Evolutionary conservation across 2,329 filamentous ascomycete genomes (phyloP).

Genomic region (Pseudovirgaria hyperparasitica): DNA sequence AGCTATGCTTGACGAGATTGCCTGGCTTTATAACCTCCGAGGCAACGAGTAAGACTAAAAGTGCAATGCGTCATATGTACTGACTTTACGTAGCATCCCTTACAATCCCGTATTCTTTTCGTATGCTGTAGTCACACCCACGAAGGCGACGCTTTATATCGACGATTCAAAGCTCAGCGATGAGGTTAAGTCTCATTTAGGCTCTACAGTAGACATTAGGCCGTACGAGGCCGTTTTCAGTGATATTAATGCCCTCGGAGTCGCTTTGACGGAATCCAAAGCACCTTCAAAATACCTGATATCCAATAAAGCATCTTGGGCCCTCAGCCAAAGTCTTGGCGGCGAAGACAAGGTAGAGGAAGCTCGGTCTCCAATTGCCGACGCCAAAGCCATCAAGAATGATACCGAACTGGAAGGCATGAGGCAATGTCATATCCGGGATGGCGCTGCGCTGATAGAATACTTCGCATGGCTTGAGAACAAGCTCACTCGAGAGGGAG

Average conservation of each 20-base stretch:
- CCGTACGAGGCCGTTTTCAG: constrained; percentile 74
- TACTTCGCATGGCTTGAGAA: constrained; percentile 97
- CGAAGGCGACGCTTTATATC: constrained; percentile 66
- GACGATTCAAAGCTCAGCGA: constrained; percentile 64
- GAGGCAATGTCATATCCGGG: constrained; percentile 84
- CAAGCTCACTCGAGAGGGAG: constrained; percentile 62
- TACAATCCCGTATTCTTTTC: constrained; percentile 99
- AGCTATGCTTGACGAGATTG: constrained; percentile 87
- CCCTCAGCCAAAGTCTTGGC: constrained; percentile 71
- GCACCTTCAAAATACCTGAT: constrained; percentile 58
- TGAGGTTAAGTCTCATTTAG: constrained; percentile 57
- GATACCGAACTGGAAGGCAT: constrained; percentile 81
- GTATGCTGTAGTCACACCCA: constrained; percentile 77
- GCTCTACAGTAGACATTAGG: constrained; percentile 56
- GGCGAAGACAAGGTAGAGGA: constrained; percentile 80
- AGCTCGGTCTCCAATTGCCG: constrained; percentile 70
- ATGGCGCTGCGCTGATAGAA: constrained; percentile 79
- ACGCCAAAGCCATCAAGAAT: constrained; percentile 93
- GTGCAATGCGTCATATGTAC: constrained; percentile 1
- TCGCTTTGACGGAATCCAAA: constrained; percentile 22
- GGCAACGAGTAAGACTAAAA: constrained; percentile 55
- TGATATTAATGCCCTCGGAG: constrained; percentile 56
- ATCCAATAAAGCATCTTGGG: constrained; percentile 88
- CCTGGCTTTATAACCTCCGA: constrained; percentile 96
- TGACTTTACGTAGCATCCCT: constrained; percentile 48